These are phyloP conservation scores for Flaveria robusta DNA, from an alignment of 129 eudicot genomes.

Conservation along the genomic window DNA sequence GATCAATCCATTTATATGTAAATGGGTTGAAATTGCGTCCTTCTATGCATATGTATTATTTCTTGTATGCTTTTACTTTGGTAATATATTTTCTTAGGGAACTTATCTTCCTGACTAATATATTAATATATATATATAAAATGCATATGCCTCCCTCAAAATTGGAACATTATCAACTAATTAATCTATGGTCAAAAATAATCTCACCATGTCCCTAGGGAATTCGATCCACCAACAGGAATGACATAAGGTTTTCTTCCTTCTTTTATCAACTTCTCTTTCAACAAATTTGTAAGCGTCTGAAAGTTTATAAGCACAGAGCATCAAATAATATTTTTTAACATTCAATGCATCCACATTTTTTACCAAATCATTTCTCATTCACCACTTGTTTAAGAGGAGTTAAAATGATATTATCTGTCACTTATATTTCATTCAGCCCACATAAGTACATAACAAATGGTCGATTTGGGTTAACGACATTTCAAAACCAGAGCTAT, in stretches of 20 bases:
- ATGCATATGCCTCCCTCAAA: no score
- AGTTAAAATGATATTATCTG: not conserved
- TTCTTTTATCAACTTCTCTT: slow-evolving; percentile 80
- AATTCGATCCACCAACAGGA: slow-evolving; percentile 99
- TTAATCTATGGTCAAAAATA: no score
- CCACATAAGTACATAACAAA: not conserved
- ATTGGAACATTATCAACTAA: no score
- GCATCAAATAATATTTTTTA: not conserved
- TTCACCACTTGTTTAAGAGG: not conserved
- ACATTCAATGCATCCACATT: not conserved
- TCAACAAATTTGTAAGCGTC: slow-evolving; percentile 78
- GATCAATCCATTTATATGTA: not conserved
- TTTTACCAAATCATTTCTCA: not conserved
- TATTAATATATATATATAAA: no score
- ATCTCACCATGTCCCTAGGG: slow-evolving; percentile 92
- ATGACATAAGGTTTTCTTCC: slow-evolving; percentile 96
- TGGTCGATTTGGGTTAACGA: not conserved
- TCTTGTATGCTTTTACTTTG: not conserved
- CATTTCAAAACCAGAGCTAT: not conserved
- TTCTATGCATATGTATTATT: not conserved
- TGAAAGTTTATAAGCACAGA: slow-evolving; percentile 33
- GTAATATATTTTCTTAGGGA: not conserved
- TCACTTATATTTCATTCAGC: not conserved
- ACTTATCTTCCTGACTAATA: not conserved
- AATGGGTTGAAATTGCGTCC: not conserved